phyloP scores from a whole-genome alignment of 2,329 filamentous ascomycete genomes.

The Graphilbum fragrans region DNA sequence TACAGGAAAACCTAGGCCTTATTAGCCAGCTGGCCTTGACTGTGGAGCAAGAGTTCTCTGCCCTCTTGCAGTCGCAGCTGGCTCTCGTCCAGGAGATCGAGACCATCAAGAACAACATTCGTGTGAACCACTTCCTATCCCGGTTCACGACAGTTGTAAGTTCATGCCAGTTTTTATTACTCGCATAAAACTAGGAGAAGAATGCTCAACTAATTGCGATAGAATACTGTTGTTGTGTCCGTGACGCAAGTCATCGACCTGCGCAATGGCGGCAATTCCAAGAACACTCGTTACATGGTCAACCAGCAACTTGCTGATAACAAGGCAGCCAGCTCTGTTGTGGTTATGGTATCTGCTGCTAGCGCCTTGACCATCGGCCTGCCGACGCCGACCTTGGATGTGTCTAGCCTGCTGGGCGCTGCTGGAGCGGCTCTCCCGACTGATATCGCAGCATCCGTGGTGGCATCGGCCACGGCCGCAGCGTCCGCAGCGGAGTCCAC shows the following conservation, averaged over 20 bases:
- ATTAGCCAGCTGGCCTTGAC: conserved; percentile 20
- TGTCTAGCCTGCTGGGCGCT: conserved; percentile 7
- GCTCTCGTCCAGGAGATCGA: conserved; percentile 23
- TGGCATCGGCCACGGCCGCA: conserved; percentile 7
- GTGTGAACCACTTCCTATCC: conserved; percentile 25
- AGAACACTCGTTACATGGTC: conserved; percentile 24
- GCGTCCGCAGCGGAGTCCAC: conserved; percentile 9
- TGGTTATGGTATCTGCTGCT: conserved; percentile 25
- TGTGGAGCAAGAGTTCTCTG: conserved; percentile 24
- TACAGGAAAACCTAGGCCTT: conserved; percentile 23
- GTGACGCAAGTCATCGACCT: conserved; percentile 24
- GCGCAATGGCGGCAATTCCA: conserved; percentile 13
- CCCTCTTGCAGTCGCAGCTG: conserved; percentile 23
- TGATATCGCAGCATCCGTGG: conserved; percentile 1
- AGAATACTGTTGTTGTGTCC: conserved; percentile 26
- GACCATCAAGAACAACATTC: conserved; percentile 28
- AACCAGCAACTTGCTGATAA: conserved; percentile 27
- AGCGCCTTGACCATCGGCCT: conserved; percentile 21
- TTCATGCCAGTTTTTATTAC: background rate
- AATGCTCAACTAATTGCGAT: background rate
- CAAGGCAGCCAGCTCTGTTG: conserved; percentile 18
- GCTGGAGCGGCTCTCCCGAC: conserved; percentile 2
- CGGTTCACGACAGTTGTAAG: conserved; percentile 23
- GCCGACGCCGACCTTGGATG: conserved; percentile 13
- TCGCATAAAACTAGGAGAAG: background rate